Evolutionary conservation across 2,329 filamentous ascomycete species (phyloP), one percentile per base, ranked within the genome.

Genomic region (Acrocalymma vagum): DNA sequence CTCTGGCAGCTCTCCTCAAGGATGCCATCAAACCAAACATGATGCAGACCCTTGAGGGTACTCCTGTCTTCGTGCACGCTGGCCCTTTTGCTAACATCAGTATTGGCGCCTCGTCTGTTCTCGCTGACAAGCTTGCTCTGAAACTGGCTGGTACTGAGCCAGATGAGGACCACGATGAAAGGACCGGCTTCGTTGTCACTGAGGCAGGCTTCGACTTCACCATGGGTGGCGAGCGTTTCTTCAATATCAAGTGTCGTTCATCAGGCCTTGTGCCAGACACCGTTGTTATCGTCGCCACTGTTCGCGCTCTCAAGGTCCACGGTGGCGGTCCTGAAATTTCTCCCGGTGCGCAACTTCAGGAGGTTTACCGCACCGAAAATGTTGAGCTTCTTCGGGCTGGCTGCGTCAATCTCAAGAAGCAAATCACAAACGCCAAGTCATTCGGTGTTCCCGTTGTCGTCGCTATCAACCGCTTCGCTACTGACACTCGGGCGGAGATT

Each of bases 181-280:
- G 94, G 78, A 83, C 88, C 20, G 94, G 94, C 8, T 97, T 94
- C 61, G 93, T 96, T 15, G 86, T 99, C 24, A 99, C 94, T 2
- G 94, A 99, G 72, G 93, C 94, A 37, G 94, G 94, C 8, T 99
- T 99, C 71, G 94, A 99, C 73, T 99, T 99, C 76, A 97, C 94
- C 62, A 99, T 99, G 94, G 94, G 94, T 53, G 94, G 94, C 51
- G 94, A 99, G 80, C 88, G 94, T 36, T 99, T 99, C 81, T 97
- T 99, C 84, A 97, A 99, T 78, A 97, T 99, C 80, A 99, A 99
- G 81, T 97, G 94, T 77, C 88, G 94, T 46, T 88, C 91, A 8
- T 96, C 93, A 5, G 93, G 93, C 16, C 85, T 99, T 29, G 84
- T 90, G 3, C 94, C 94, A 2, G 94, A 99, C 63, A 90, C 91